phyloP scores from a whole-genome alignment of 192 early-diverging fungal genomes.

The Coemansia sp. region DNA sequence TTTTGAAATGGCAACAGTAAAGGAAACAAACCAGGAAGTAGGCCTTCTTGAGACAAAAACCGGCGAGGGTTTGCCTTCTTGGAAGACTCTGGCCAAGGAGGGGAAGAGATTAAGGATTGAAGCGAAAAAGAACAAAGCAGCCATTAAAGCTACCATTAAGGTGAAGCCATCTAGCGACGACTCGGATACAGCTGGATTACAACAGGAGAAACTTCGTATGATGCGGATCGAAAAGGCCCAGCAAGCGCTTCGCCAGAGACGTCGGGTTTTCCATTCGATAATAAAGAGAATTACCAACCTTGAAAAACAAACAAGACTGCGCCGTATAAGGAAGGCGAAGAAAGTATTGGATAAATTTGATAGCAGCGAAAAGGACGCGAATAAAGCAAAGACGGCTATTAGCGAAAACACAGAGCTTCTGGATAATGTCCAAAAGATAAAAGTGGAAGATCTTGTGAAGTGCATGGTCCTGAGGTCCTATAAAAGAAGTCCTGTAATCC shows the following conservation, averaged over 20 bases:
- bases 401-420: slow-evolving; percentile 1
- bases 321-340: slow-evolving; percentile 6
- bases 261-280: neutral
- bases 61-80: slow-evolving; percentile 16
- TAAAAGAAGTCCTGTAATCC: slow-evolving; percentile 8
- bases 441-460: slow-evolving; percentile 8
- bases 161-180: no score
- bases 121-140: slow-evolving; percentile 11
- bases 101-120: slow-evolving; percentile 16
- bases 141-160: neutral
- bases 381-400: neutral
- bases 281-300: slow-evolving; percentile 7
- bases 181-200: neutral
- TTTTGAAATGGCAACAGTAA: slow-evolving; percentile 8
- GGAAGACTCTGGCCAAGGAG: slow-evolving; percentile 21
- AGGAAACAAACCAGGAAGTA: slow-evolving; percentile 28
- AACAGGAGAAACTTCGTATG: slow-evolving; percentile 2
- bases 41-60: slow-evolving; percentile 26
- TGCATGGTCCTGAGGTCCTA: slow-evolving; percentile 14
- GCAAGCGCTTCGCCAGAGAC: slow-evolving; percentile 1
- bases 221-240: slow-evolving; percentile 23
- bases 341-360: neutral
- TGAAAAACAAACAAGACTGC: slow-evolving; percentile 14
- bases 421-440: slow-evolving; percentile 1
- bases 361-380: neutral